Conservation (phyloP, 2,329 filamentous ascomycete species). For the Paecilomyces sp. region DNA sequence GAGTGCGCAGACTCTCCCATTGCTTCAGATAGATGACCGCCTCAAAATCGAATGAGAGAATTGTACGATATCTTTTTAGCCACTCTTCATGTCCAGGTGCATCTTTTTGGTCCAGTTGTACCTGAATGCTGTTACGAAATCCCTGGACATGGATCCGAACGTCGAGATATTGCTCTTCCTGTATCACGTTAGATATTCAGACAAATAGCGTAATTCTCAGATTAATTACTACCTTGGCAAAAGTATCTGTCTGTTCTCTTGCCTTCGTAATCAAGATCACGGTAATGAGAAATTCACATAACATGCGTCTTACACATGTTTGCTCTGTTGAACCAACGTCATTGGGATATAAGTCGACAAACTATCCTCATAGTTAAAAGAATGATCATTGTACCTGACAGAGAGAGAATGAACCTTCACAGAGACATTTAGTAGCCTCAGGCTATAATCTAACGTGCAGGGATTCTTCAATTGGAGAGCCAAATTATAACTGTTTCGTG, state of each 20-base stretch:
- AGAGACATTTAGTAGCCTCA: conserved; percentile 48
- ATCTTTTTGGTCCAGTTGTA: conserved; percentile 33
- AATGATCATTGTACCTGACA: too few species aligned
- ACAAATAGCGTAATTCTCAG: background rate
- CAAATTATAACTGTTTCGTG: conserved; percentile 72
- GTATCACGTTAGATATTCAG: conserved; percentile 8
- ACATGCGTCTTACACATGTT: conserved; percentile 53
- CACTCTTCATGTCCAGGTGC: conserved; percentile 47
- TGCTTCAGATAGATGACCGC: conserved; percentile 58
- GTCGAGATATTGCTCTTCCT: conserved; percentile 56
- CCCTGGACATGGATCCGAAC: conserved; percentile 53
- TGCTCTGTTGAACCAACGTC: conserved; percentile 11
- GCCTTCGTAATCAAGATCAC: conserved; percentile 42
- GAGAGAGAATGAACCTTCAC: conserved; percentile 23
- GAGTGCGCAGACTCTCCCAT: conserved; percentile 58
- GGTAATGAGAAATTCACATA: conserved; percentile 62
- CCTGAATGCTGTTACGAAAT: conserved; percentile 47
- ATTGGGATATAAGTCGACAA: conserved; percentile 32
- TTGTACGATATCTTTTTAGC: conserved; percentile 53
- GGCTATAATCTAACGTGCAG: conserved; percentile 49
- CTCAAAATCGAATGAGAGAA: conserved; percentile 76
- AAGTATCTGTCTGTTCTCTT: conserved; percentile 34
- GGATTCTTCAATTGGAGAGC: conserved; percentile 56
- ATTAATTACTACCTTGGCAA: conserved; percentile 28
- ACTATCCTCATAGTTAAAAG: conserved; percentile 15